A percentile compares a stretch with the other conserved stretches of the same genome.
Conservation (phyloP, 2,329 filamentous ascomycete species). For the Pyrenophora graminea region DNA sequence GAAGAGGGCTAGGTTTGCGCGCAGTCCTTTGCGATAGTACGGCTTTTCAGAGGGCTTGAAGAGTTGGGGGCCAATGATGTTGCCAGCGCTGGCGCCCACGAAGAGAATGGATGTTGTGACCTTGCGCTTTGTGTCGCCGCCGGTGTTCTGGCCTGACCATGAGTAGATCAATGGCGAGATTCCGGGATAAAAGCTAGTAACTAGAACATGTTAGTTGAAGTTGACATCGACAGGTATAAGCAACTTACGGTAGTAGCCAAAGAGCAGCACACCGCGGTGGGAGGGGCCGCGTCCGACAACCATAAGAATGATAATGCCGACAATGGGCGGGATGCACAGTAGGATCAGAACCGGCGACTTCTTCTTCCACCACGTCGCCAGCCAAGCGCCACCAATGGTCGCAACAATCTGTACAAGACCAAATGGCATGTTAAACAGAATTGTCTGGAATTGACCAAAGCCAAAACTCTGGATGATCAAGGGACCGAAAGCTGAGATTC, state of each 20-base stretch:
- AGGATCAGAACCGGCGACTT: conserved; percentile 61
- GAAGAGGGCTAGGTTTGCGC: conserved; percentile 66
- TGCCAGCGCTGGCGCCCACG: conserved; percentile 67
- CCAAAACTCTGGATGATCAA: conserved; percentile 64
- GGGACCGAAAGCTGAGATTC: conserved; percentile 63
- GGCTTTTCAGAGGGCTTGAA: conserved; percentile 66
- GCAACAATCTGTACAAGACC: conserved; percentile 64
- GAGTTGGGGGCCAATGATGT: conserved; percentile 67
- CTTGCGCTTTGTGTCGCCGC: conserved; percentile 72
- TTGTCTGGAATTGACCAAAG: conserved; percentile 60
- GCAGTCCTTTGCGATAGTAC: conserved; percentile 61
- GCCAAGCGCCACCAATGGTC: conserved; percentile 61
- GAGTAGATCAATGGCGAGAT: conserved; percentile 65
- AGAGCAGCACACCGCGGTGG: conserved; percentile 57
- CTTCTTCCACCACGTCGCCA: conserved; percentile 59
- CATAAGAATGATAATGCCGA: conserved; percentile 60
- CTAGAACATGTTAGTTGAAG: too few relatives aligned
- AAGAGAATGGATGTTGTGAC: conserved; percentile 67
- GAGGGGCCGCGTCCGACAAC: conserved; percentile 52
- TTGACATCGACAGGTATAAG: too few relatives aligned
- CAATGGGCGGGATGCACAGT: conserved; percentile 61
- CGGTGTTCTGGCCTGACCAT: conserved; percentile 67
- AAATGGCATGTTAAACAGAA: conserved; percentile 65
- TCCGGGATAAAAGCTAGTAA: conserved; percentile 56
- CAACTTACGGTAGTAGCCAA: conserved; percentile 56